phyloP scores from a whole-genome alignment of 192 early-diverging fungal genomes.

The Coemansia sp. region DNA sequence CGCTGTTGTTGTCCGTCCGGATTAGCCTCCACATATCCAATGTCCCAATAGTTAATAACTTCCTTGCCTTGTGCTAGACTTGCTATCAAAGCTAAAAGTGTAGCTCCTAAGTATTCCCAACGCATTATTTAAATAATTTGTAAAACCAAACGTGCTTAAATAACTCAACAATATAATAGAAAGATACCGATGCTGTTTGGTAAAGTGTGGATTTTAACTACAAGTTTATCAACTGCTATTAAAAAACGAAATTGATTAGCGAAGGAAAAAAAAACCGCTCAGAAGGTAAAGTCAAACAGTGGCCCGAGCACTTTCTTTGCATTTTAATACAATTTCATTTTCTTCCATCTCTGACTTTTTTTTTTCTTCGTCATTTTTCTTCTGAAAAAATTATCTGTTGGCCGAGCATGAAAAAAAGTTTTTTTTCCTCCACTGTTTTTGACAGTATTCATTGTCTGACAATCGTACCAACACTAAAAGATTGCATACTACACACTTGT shows the following conservation, averaged over 20 bases:
- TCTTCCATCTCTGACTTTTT: neutral
- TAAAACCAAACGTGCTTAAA: neutral
- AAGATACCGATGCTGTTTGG: neutral
- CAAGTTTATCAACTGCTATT: neutral
- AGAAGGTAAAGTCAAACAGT: no score
- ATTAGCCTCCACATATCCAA: constrained; percentile 64
- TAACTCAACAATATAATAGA: neutral
- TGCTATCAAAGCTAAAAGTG: neutral
- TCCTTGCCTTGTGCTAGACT: constrained; percentile 44
- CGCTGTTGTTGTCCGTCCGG: constrained; percentile 66
- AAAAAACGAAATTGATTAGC: neutral
- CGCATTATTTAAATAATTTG: neutral
- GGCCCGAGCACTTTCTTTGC: neutral
- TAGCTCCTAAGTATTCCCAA: neutral
- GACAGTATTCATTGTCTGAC: neutral
- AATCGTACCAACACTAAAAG: neutral
- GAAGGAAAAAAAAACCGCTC: neutral
- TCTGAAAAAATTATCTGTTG: neutral
- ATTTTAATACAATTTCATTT: neutral
- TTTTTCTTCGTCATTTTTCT: neutral
- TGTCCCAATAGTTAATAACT: constrained; percentile 69
- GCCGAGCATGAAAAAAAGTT: neutral
- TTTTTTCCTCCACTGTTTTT: neutral
- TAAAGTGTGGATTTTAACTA: neutral
- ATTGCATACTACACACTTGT: neutral